These are phyloP conservation scores for Narthecium ossifragum DNA, from an alignment of 106 monocot species.

Conservation along the genomic window DNA sequence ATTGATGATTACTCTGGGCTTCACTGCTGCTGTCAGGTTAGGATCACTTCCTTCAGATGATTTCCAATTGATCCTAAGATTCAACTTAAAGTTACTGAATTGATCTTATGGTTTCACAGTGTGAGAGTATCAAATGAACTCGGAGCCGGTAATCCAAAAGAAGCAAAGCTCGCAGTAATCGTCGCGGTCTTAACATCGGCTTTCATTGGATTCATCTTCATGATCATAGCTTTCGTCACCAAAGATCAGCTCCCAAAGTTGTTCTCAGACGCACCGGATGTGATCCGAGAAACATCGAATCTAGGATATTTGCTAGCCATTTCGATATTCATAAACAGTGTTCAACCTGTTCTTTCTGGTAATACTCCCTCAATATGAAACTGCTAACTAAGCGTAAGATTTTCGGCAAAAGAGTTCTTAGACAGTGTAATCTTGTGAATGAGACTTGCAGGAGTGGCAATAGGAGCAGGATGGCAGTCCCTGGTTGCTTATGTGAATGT, in stretches of 20 bases:
- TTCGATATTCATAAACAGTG: conserved; percentile 65
- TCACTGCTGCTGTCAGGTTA: conserved; percentile 81
- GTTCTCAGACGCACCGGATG: conserved; percentile 52
- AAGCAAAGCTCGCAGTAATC: conserved; percentile 49
- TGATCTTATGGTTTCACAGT: conserved; percentile 19
- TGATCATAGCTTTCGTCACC: conserved; percentile 20
- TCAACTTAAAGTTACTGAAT: background rate
- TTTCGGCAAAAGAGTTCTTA: no score
- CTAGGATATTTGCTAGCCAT: conserved; percentile 60
- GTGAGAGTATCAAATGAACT: conserved; percentile 82
- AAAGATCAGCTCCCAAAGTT: conserved; percentile 40
- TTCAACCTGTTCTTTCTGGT: conserved; percentile 87
- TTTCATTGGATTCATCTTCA: conserved; percentile 38
- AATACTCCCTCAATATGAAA: no score
- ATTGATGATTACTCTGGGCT: conserved; percentile 70
- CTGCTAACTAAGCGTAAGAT: no score
- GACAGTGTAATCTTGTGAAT: no score
- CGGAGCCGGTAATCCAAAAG: conserved; percentile 54
- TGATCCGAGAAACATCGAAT: conserved; percentile 55
- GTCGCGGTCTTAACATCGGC: conserved; percentile 39
- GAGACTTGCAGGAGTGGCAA: conserved; percentile 56
- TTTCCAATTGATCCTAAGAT: background rate
- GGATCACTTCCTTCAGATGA: background rate
- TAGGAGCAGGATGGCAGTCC: conserved; percentile 80
- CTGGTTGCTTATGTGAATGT: conserved; percentile 64